Base-by-base conservation (phyloP, 1,139 yeast species). In the Eremothecium cymbalariae region DNA sequence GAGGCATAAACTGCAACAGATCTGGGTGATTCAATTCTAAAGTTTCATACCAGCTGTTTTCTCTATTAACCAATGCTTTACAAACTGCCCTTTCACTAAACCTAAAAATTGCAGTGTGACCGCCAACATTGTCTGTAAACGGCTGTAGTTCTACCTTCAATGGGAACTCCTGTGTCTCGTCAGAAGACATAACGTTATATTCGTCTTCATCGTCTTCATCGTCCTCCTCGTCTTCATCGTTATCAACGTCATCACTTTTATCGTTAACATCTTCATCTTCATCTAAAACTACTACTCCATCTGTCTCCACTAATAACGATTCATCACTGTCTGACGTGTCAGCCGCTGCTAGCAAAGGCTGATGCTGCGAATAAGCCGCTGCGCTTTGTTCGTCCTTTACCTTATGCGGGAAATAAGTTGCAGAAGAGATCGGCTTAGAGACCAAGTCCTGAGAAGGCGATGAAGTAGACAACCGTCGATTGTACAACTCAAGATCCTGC, bases 71-170 rank as follows among this genome's bases (percentile, higher is more conserved):
- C 42, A 90, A 64, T 1, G 94, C 93, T 58, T 93, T 93, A 59
- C 98, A 90, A n/a, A 93, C 95, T 0, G 97, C 97, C 39, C 84
- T 68, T 47, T 78, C 81, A 6, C 94, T 81, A 54, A 90, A 90
- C 44, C 90, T 71, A 60, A 90, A 93, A 31, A 93, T 86, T 2
- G 97, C 96, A 0, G 96, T 90, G 56, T 93, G 99, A 0, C 99
- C 99, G 7, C 99, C 99, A 6, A 93, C 98, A 53, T 83, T 83
- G 54, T 90, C 88, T 45, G 79, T 76, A 62, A 82, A 88, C 2
- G 94, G 95, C 34, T 84, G 74, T 38, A 88, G 62, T 53, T 86
- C 95, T 1, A 86, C 95, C 1, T 95, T 77, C 30, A 77, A 61
- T 2, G 86, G 83, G 47, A 66, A 78, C 23, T 65, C 63, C 5